Evolutionary conservation across 2,329 filamentous ascomycete species (phyloP).

Genomic region (Leptographium flavum): DNA sequence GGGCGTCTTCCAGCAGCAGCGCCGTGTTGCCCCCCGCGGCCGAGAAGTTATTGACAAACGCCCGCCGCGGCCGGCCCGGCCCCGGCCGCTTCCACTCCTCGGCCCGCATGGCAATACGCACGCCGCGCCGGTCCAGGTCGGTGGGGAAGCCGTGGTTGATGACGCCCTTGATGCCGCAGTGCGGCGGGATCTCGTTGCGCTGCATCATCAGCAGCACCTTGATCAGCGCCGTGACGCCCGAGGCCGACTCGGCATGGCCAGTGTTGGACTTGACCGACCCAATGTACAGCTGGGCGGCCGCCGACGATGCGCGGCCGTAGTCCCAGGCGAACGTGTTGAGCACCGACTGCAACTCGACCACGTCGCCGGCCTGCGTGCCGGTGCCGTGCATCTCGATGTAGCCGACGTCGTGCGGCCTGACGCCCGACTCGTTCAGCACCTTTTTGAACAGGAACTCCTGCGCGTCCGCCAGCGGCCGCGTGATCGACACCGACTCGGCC

Average conservation of each 20-base stretch:
- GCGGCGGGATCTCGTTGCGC: constrained; percentile 32
- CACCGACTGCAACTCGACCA: constrained; percentile 47
- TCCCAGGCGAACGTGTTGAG: background rate
- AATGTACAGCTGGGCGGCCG: constrained; percentile 21
- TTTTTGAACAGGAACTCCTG: constrained; percentile 42
- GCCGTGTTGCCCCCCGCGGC: constrained; percentile 45
- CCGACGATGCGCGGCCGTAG: constrained; percentile 10
- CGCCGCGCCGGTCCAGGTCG: constrained; percentile 43
- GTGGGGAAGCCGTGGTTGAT: constrained; percentile 38
- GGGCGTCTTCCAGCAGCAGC: constrained; percentile 33
- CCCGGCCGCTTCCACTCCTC: constrained; percentile 29
- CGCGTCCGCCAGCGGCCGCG: constrained; percentile 43
- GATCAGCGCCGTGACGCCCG: constrained; percentile 26
- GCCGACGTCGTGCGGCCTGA: constrained; percentile 43
- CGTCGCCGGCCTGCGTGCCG: constrained; percentile 50
- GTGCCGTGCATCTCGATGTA: constrained; percentile 60
- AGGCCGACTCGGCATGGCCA: constrained; percentile 32
- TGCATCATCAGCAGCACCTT: constrained; percentile 36
- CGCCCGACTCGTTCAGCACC: constrained; percentile 38
- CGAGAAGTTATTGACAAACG: constrained; percentile 36
- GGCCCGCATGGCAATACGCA: constrained; percentile 42
- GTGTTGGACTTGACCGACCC: constrained; percentile 36
- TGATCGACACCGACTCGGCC: constrained; percentile 47
- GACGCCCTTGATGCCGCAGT: constrained; percentile 29
- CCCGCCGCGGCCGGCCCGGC: constrained; percentile 5